These are phyloP conservation scores for Grosmannia clavigera DNA, from an alignment of 2,329 filamentous ascomycete species.

Conservation along the genomic window DNA sequence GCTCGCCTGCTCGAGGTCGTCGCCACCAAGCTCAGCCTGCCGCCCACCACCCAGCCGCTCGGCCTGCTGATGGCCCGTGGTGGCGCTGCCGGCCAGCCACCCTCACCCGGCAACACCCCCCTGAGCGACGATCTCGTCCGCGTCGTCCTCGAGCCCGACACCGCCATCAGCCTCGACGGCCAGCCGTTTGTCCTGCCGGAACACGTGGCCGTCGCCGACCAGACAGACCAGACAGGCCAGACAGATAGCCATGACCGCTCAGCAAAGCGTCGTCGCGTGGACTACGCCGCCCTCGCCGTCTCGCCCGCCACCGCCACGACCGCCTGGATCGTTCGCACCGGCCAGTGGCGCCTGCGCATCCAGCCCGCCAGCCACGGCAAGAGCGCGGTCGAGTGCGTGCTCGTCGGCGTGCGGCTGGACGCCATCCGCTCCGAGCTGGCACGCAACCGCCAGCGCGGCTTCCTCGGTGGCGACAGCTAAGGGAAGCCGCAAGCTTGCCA, in stretches of 20 bases:
- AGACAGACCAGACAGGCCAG: conserved; percentile 15
- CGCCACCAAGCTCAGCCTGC: conserved; percentile 65
- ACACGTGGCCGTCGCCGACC: conserved; percentile 1
- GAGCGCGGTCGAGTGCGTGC: conserved; percentile 52
- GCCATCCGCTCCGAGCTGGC: conserved; percentile 52
- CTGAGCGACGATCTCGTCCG: conserved; percentile 59
- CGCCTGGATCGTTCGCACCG: conserved; percentile 52
- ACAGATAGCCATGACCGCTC: background rate
- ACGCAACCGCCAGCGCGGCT: conserved; percentile 53
- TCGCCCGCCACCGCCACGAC: conserved; percentile 12
- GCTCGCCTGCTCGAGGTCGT: conserved; percentile 67
- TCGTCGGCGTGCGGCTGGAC: conserved; percentile 67
- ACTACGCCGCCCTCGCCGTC: conserved; percentile 21
- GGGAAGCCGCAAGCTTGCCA: background rate
- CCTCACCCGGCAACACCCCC: conserved; percentile 56
- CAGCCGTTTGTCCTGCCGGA: conserved; percentile 24
- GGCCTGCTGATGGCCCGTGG: conserved; percentile 56
- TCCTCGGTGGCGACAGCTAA: conserved; percentile 31
- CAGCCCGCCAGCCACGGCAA: conserved; percentile 38
- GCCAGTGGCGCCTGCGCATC: conserved; percentile 61
- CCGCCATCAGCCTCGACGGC: conserved; percentile 48
- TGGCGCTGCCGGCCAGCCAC: conserved; percentile 47
- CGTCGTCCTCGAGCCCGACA: conserved; percentile 47
- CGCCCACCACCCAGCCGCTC: conserved; percentile 43
- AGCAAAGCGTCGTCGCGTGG: conserved; percentile 22